Conservation (phyloP, 495 filamentous ascomycete species). For the Hypomontagnella monticulosa region DNA sequence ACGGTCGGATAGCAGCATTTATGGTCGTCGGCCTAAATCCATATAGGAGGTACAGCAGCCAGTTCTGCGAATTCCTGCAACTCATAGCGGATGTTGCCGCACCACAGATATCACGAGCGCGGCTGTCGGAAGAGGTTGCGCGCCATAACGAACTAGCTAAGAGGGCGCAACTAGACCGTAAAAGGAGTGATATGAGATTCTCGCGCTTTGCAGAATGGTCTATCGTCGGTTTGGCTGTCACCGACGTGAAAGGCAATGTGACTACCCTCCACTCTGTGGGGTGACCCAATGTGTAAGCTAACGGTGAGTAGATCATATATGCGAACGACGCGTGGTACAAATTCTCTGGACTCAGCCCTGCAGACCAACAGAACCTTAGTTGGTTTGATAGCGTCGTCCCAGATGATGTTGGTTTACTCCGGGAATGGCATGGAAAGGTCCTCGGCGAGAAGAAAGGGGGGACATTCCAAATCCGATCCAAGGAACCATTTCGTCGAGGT, state of each 20-base stretch:
- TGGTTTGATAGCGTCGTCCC: constrained; percentile 37
- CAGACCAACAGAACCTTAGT: constrained; percentile 20
- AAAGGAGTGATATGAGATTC: constrained; percentile 38
- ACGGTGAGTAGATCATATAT: constrained; percentile 26
- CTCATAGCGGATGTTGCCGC: constrained; percentile 22
- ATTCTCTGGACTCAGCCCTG: constrained; percentile 27
- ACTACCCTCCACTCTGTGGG: background rate
- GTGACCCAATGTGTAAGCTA: background rate
- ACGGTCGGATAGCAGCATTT: constrained; percentile 52
- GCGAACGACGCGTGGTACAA: constrained; percentile 41
- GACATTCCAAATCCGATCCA: constrained; percentile 42
- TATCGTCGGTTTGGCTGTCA: constrained; percentile 34
- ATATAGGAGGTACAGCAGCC: constrained; percentile 51
- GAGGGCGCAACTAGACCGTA: constrained; percentile 30
- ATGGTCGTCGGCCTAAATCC: constrained; percentile 58
- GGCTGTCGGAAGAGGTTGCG: constrained; percentile 33
- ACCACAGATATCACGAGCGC: constrained; percentile 29
- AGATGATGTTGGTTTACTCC: constrained; percentile 32
- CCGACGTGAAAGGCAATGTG: constrained; percentile 32
- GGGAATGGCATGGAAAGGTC: constrained; percentile 31
- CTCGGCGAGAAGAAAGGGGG: constrained; percentile 34
- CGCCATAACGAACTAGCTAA: constrained; percentile 35
- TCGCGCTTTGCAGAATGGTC: constrained; percentile 38
- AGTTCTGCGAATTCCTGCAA: constrained; percentile 43
- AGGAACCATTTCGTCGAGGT: constrained; percentile 29